A percentile compares a stretch with the other conserved stretches of the same genome.
Evolutionary conservation across 1,284 basidiomycete species (phyloP).

Genomic region (Leccinum angustisporum): DNA sequence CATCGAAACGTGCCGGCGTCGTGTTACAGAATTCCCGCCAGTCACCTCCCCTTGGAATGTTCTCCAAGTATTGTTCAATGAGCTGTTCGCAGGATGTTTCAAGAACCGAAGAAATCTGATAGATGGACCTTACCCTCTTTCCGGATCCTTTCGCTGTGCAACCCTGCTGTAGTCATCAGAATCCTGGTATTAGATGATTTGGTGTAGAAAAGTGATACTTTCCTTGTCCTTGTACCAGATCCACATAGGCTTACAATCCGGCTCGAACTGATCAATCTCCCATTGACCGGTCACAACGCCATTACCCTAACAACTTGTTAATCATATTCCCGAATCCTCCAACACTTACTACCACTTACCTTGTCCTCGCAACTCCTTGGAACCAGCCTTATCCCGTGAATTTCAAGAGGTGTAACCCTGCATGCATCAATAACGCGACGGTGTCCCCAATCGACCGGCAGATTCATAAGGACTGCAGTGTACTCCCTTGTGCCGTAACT

Average conservation of each 20-base stretch:
- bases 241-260: constrained; percentile 25
- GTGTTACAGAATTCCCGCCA: constrained; percentile 36
- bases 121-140: constrained; percentile 18
- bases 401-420: constrained; percentile 24
- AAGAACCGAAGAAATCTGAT: neutral
- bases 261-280: constrained; percentile 23
- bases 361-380: constrained; percentile 27
- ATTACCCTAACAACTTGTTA: constrained; percentile 14
- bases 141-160: constrained; percentile 26
- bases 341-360: constrained; percentile 12
- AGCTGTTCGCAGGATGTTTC: constrained; percentile 1
- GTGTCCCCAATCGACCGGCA: constrained; percentile 15
- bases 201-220: neutral
- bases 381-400: constrained; percentile 22
- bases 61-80: constrained; percentile 28
- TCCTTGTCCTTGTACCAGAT: constrained; percentile 28
- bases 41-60: constrained; percentile 22
- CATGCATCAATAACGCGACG: constrained; percentile 20
- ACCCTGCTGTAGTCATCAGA: constrained; percentile 15
- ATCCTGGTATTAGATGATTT: neutral
- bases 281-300: constrained; percentile 21
- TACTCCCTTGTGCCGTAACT: neutral
- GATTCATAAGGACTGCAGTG: constrained; percentile 19
- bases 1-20: constrained; percentile 25
- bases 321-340: neutral